Evolutionary conservation across 768 basidiomycete species (phyloP).

Genomic region (Aureoboletus auriporus): DNA sequence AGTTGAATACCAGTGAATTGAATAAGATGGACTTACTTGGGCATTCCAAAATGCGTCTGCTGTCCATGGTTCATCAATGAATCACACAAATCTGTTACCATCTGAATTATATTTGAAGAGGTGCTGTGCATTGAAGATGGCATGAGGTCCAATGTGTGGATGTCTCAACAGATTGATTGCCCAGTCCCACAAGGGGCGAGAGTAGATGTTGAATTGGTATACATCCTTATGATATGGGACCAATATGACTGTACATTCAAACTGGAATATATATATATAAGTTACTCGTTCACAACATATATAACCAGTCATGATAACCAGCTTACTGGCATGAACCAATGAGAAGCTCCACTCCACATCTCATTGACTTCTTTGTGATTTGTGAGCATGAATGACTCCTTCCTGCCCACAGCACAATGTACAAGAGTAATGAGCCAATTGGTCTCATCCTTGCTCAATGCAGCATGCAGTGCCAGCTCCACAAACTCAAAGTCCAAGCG

Average conservation of each 20-base stretch:
- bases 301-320: not conserved
- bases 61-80: conserved; percentile 37
- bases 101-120: conserved; percentile 29
- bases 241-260: conserved; percentile 4
- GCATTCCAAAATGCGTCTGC: conserved; percentile 33
- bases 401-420: not conserved
- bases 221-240: conserved; percentile 15
- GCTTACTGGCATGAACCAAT: conserved; percentile 8
- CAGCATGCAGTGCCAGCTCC: conserved; percentile 19
- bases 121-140: conserved; percentile 31
- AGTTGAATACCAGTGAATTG: too few species aligned
- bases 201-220: conserved; percentile 17
- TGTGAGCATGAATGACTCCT: conserved; percentile 14
- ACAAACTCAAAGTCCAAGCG: conserved; percentile 30
- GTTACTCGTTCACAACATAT: not conserved
- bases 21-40: conserved; percentile 26
- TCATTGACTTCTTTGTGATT: conserved; percentile 14
- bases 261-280: not conserved
- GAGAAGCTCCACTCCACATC: conserved; percentile 17
- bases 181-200: conserved; percentile 27
- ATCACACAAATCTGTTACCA: conserved; percentile 21
- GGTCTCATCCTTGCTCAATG: conserved; percentile 16
- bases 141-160: conserved; percentile 16
- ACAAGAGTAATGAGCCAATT: conserved; percentile 19
- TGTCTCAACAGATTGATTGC: conserved; percentile 26